Evolutionary conservation across 2,329 filamentous ascomycete species (phyloP), one percentile per base, ranked within the genome.

Genomic region (Scedosporium minutisporum): DNA sequence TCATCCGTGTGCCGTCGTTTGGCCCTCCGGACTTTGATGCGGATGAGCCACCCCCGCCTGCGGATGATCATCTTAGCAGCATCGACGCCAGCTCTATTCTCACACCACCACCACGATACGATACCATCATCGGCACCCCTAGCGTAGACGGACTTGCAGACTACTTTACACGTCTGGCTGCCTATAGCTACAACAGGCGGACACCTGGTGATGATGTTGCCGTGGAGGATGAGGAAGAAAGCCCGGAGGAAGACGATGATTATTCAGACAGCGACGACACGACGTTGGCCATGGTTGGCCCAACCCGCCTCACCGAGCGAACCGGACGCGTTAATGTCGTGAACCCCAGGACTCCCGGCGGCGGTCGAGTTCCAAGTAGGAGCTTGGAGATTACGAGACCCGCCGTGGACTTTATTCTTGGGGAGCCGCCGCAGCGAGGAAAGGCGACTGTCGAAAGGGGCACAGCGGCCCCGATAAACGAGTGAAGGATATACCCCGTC

Each of bases 1-100:
- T 96, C 2, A 76, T 96, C 38, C 87, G 93, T 25, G 83, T 86
- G 5, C 93, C 93, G 0, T 96, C 91, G 0, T 96, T 92, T 76
- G 92, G 92, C 64, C 93, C 93, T 1, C 92, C 93, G 0, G 85
- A 90, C 0, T 96, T 96, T 70, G 88, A 95, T 65, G 91, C 91
- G 4, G 89, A 96, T 61, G 82, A 86, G 4, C 87, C 89, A 0
- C 89, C 74, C 6, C 75, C 75, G 6, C 72, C 75, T 2, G 71
- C 68, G 48, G 68, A 69, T 1, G 69, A 71, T 55, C 63, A 71
- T 33, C 63, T 70, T 18, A 64, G 65, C 0, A 68, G 67, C 2
- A 61, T 66, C 2, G 44, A 64, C 6, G 41, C 65, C 2, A 27
- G 62, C 29, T 70, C 71, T 0, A 73, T 89, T 16, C 79, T 89